Base-by-base conservation (phyloP, 2,329 filamentous ascomycete species). In the Cercospora sp. region DNA sequence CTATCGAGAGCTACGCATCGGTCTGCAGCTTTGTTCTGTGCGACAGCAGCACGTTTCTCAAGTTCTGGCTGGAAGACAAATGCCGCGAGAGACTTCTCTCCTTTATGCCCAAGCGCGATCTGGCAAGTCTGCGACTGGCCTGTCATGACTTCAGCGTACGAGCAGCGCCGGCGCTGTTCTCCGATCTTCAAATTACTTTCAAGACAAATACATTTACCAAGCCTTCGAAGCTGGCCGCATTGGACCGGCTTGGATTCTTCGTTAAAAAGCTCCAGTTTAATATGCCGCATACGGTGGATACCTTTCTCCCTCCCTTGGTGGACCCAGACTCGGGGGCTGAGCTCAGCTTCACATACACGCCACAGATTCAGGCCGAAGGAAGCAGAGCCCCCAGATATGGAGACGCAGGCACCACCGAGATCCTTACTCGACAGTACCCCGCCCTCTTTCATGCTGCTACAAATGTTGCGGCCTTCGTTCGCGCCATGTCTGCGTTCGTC, bases 381-480 rank as follows among this genome's bases (percentile, higher is more conserved):
- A 85, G 85, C 31, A 84, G 80, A 73, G 76, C 89, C 64, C 91
- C 90, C 62, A 94, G 92, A 80, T 96, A 96, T 78, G 91, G 90
- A 73, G 91, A 89, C 78, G 85, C 87, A 73, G 91, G 92, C 75
- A 88, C 95, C 75, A 93, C 90, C 69, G 90, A 94, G 76, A 86
- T 96, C 67, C 84, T 97, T 69, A 91, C 92, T 13, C 89, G 92
- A 77, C 93, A 97, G 80, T 97, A 96, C 75, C 92, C 92, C 63
- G 92, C 93, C 5, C 82, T 97, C 2, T 97, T 97, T 81, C 93
- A 97, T 76, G 91, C 93, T 6, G 91, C 93, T 7, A 94, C 92
- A 69, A 95, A 97, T 76, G 90, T 96, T 6, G 87, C 91, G 5
- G 91, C 91, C 45, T 97, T 97, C 81, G 89, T 94, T 73, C 85